Percentiles rank a stretch among this genome's conserved stretches.
These are phyloP conservation scores for Erodium trifolium DNA, from an alignment of 441 rosid species.

Conservation along the genomic window DNA sequence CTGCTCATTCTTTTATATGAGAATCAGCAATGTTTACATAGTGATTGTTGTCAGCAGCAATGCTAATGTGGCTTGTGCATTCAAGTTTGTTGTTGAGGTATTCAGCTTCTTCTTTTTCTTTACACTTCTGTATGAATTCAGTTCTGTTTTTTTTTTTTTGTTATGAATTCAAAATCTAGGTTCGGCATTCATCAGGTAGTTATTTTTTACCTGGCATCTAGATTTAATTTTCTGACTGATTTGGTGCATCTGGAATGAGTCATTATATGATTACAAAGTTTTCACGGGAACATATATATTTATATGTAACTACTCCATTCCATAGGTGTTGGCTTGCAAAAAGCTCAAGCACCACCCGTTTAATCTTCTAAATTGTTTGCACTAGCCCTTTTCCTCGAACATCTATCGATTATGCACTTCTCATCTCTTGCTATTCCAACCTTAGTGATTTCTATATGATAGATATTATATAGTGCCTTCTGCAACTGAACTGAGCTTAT, in stretches of 20 bases:
- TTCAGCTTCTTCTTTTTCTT: not conserved
- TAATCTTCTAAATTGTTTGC: not conserved
- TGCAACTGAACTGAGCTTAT: not conserved
- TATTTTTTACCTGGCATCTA: too few species aligned
- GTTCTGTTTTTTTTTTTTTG: not conserved
- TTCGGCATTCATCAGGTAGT: too few species aligned
- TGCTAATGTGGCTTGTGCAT: conserved; percentile 90
- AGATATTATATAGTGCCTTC: too few species aligned
- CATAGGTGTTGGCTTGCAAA: too few species aligned
- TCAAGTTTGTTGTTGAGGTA: conserved; percentile 96
- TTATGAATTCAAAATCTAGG: not conserved
- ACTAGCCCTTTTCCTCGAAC: not conserved
- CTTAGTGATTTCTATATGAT: too few species aligned
- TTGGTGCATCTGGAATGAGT: not conserved
- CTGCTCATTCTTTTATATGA: conserved; percentile 86
- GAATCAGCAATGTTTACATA: conserved; percentile 92
- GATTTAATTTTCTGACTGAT: not conserved
- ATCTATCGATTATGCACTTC: not conserved
- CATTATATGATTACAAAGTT: too few species aligned
- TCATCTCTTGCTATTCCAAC: too few species aligned
- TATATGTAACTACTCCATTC: too few species aligned
- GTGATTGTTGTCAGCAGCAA: conserved; percentile 96
- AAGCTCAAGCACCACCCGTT: too few species aligned
- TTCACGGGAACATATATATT: too few species aligned
- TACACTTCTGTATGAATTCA: not conserved